Evolutionary conservation across 116 monocot genomes (phyloP).

Genomic region (Dioscorea cayenensis): DNA sequence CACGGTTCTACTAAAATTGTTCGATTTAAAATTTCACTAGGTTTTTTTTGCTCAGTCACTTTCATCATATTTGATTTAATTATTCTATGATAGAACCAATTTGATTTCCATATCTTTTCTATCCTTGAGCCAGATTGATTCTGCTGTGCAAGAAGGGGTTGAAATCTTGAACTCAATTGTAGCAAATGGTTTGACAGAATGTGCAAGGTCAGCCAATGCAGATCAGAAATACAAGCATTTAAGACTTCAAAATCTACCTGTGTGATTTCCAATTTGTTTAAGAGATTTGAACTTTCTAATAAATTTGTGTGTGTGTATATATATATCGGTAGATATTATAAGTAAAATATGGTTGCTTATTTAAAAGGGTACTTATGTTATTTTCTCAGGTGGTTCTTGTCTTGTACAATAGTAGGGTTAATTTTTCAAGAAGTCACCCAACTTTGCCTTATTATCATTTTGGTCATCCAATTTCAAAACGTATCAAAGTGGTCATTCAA

Average conservation of each 20-base stretch:
- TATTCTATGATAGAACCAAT: not conserved
- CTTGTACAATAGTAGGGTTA: no score
- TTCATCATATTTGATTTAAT: not conserved
- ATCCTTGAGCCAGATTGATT: conserved; percentile 53
- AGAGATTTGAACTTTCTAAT: not conserved
- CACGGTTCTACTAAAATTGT: no score
- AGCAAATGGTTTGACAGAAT: conserved; percentile 61
- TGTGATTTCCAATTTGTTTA: conserved; percentile 3
- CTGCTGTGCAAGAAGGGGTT: conserved; percentile 68
- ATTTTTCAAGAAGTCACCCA: no score
- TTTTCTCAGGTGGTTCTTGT: no score
- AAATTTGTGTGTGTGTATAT: not conserved
- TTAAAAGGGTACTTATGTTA: no score
- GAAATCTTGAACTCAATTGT: conserved; percentile 62
- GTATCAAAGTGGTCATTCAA: no score
- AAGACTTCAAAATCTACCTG: conserved; percentile 42
- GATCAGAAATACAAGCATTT: conserved; percentile 93
- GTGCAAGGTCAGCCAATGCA: conserved; percentile 47
- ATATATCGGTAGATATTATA: no score
- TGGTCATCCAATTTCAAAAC: no score
- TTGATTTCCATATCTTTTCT: not conserved
- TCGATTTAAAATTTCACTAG: no score
- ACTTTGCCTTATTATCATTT: no score
- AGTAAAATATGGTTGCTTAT: no score
- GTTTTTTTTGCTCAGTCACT: no score